Evolutionary conservation across 2,329 filamentous ascomycete genomes (phyloP), one percentile per base, ranked within the genome.

Genomic region (Talaromyces sp.): DNA sequence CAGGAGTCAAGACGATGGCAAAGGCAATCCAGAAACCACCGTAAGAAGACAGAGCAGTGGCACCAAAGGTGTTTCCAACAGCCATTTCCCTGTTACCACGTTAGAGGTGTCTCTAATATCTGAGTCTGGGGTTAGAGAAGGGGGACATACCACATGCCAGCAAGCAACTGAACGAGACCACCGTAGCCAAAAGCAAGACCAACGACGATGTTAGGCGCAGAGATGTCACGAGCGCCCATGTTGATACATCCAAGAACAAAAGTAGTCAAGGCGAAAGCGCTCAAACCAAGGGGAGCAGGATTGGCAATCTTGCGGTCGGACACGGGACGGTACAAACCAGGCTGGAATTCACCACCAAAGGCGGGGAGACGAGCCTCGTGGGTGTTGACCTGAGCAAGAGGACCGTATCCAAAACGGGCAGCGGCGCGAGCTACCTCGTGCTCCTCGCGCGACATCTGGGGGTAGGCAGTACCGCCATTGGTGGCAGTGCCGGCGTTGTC

Each of bases 21-120:
- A 91, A 90, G 13, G 83, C 82, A 73, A 94, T 86, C 91, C 91
- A 94, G 84, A 94, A 94, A 68, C 91, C 91, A 71, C 91, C 91
- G 74, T 91, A 94, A 0, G 91, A 93, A 10, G 90, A 91, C 65
- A 94, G 81, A 22, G 91, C 90, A 27, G 91, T 93, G 61, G 90
- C 91, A 83, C 91, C 91, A 70, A 94, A 93, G 11, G 91, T 94
- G 83, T 94, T 94, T 65, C 91, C 91, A n/a, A 91, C 84, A 40
- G 91, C 90, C 86, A 94, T 91, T 81, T 94, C 91, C 90, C 90
- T 92, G 17, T 13, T 4, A 13, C 1, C 13, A 5, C n/a, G 29
- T 67, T 34, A 65, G 53, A 31, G 29, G 5, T 7, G 43, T 3
- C 17, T 17, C 25, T 11, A 19, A 11, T 45, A 17, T 31, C 10